phyloP scores from a whole-genome alignment of 257 asterid genomes.

The Solanum gracilifrons region DNA sequence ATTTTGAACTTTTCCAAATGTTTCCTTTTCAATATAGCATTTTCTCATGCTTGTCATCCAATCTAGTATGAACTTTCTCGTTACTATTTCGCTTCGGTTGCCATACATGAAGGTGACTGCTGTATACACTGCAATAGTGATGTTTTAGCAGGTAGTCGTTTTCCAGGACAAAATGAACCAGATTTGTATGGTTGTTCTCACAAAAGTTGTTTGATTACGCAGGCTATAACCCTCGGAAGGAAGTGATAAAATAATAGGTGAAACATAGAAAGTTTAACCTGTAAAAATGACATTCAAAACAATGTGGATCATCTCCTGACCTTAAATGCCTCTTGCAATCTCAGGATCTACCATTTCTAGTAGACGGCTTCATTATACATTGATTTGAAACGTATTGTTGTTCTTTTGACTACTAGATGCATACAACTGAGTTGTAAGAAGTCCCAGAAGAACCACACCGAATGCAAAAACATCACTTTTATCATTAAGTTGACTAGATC shows the following conservation, averaged over 20 bases:
- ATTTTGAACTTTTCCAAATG: not conserved
- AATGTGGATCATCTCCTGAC: not conserved
- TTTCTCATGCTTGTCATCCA: not conserved
- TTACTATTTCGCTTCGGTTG: not conserved
- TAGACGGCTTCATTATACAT: conserved; percentile 2
- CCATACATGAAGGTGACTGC: not conserved
- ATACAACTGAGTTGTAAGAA: conserved; percentile 20
- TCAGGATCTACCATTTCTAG: conserved; percentile 10
- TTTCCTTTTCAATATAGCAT: not conserved
- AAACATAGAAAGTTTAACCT: not conserved
- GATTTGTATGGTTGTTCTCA: not conserved
- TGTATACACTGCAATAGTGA: not conserved
- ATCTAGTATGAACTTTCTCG: not conserved
- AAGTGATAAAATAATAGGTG: not conserved
- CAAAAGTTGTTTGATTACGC: not conserved
- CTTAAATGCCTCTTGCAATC: not conserved
- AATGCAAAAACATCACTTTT: conserved; percentile 26
- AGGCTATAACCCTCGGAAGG: not conserved
- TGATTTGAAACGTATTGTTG: conserved; percentile 12
- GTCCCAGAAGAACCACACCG: conserved; percentile 25
- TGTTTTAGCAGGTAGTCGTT: not conserved
- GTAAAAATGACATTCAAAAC: not conserved
- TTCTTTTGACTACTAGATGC: not conserved
- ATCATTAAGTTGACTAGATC: conserved; percentile 22
- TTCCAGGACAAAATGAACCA: not conserved